Evolutionary conservation across 2,329 filamentous ascomycete genomes (phyloP).

Genomic region (Fusarium mangiferae): DNA sequence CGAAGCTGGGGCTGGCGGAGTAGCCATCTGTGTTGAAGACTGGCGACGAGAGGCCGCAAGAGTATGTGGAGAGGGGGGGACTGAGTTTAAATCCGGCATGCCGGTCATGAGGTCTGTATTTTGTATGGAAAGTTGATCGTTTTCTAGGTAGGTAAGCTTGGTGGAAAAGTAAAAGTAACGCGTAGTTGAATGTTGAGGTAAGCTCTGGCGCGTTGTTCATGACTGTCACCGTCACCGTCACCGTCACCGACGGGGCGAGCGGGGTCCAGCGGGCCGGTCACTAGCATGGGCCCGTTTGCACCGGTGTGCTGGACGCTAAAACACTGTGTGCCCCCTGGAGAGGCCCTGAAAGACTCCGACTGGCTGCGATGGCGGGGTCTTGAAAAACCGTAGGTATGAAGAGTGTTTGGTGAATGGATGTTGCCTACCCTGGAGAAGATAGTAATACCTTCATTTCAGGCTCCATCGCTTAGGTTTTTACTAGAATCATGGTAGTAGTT

Average conservation of each 20-base stretch:
- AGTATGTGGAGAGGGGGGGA: conserved; percentile 61
- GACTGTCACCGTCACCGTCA: not conserved
- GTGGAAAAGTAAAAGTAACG: not conserved
- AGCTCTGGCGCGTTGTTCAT: conserved; percentile 27
- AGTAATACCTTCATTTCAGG: not conserved
- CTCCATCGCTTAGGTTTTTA: not conserved
- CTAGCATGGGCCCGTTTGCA: conserved; percentile 30
- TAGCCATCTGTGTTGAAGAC: conserved; percentile 57
- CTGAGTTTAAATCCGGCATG: conserved; percentile 68
- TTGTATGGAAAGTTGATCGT: not conserved
- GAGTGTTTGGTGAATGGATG: not conserved
- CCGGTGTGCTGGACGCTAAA: conserved; percentile 38
- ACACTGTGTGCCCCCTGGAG: conserved; percentile 7
- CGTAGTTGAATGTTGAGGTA: conserved; percentile 22
- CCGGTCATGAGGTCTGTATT: conserved; percentile 15
- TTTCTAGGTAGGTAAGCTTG: no score
- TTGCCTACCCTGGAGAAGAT: not conserved
- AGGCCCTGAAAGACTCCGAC: conserved; percentile 11
- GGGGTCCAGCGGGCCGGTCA: conserved; percentile 35
- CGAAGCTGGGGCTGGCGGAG: conserved; percentile 51
- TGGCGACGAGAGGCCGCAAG: conserved; percentile 56
- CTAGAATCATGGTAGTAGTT: not conserved
- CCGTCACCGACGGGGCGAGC: conserved; percentile 2
- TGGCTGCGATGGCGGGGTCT: conserved; percentile 7
- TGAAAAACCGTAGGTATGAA: conserved; percentile 2